Percentiles rank a stretch among this genome's conserved stretches.
These are phyloP conservation scores for Beta macrorhiza DNA, from an alignment of 179 eudicot genomes.

Conservation along the genomic window DNA sequence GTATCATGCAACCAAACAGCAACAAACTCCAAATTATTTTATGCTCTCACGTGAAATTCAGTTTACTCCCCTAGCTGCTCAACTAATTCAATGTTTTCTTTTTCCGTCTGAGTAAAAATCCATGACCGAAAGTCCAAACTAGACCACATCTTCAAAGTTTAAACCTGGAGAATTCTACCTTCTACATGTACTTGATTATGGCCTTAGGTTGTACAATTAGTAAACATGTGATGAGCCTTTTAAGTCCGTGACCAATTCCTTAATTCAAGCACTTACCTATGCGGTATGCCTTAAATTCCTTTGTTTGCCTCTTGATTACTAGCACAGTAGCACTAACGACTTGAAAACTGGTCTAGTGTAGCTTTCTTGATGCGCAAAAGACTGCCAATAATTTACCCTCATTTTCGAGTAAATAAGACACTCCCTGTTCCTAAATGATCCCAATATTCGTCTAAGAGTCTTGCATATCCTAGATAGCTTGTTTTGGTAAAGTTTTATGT, in stretches of 20 bases:
- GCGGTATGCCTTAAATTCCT: constrained; percentile 22
- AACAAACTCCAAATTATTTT: background rate
- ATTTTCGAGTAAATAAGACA: background rate
- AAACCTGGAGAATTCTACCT: background rate
- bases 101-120: background rate
- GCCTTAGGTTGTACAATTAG: background rate
- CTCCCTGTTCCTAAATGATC: too few relatives aligned
- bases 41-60: constrained; percentile 17
- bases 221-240: constrained; percentile 9
- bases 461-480: too few relatives aligned
- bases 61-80: background rate
- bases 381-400: background rate
- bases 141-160: background rate
- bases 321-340: background rate
- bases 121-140: background rate
- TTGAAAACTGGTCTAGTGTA: background rate
- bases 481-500: too few relatives aligned
- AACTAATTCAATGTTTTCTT: background rate
- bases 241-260: constrained; percentile 24
- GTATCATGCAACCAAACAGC: background rate
- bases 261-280: constrained; percentile 24
- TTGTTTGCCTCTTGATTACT: background rate
- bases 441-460: too few relatives aligned
- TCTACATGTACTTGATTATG: background rate
- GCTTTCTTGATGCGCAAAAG: constrained; percentile 3